These are phyloP conservation scores for Naematelia encephala DNA, from an alignment of 768 basidiomycete genomes.

Conservation along the genomic window DNA sequence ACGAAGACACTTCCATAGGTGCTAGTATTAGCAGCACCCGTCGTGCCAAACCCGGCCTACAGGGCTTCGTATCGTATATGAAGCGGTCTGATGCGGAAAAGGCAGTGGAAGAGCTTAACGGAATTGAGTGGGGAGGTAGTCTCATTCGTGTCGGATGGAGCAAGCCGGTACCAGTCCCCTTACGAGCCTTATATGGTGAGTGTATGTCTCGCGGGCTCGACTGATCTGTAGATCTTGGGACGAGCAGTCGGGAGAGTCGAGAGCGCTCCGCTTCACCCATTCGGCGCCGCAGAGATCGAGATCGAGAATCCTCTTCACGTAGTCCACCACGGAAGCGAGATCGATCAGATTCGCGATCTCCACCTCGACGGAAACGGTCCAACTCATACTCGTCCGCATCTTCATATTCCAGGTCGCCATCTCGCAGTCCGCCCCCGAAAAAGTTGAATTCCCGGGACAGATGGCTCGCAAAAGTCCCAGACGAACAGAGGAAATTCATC, in stretches of 20 bases:
- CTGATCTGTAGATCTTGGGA: constrained; percentile 1
- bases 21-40: constrained; percentile 72
- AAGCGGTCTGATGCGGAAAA: constrained; percentile 83
- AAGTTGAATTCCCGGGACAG: constrained; percentile 24
- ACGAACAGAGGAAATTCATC: constrained; percentile 80
- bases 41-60: constrained; percentile 62
- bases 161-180: constrained; percentile 84
- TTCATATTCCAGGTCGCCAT: constrained; percentile 29
- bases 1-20: constrained; percentile 65
- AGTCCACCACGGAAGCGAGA: background rate
- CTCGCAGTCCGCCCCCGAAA: constrained; percentile 47
- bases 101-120: constrained; percentile 85
- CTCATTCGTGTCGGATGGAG: constrained; percentile 91
- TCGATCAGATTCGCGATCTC: constrained; percentile 12
- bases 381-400: constrained; percentile 11
- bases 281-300: background rate
- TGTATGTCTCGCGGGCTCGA: background rate
- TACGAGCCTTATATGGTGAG: constrained; percentile 68
- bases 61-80: constrained; percentile 97
- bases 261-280: constrained; percentile 13
- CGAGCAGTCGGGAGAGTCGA: constrained; percentile 4
- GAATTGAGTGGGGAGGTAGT: constrained; percentile 90
- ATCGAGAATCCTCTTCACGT: background rate
- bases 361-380: constrained; percentile 48
- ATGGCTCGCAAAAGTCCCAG: constrained; percentile 51